Evolutionary conservation across 2,329 filamentous ascomycete species (phyloP).

Genomic region (Aureobasidium subglaciale): DNA sequence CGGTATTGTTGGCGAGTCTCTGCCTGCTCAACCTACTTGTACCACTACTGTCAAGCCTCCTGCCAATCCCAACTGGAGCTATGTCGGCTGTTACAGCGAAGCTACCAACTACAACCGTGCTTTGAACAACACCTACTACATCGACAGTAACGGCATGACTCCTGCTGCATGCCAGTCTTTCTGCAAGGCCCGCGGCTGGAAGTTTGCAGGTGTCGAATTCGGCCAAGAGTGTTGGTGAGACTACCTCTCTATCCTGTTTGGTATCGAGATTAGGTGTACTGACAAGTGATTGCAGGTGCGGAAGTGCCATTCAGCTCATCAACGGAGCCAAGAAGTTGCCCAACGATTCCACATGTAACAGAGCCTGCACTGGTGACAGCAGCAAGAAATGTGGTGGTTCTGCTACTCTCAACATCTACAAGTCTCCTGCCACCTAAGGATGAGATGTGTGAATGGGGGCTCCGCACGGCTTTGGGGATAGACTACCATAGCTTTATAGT

Average conservation of each 20-base stretch:
- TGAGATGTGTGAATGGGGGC: too few species aligned
- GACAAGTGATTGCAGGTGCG: neutral
- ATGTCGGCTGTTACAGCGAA: conserved; percentile 2
- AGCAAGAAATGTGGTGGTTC: conserved; percentile 1
- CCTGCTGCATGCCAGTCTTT: neutral
- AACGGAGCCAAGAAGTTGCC: conserved; percentile 2
- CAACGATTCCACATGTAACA: neutral
- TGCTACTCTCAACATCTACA: conserved; percentile 11
- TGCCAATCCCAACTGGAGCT: neutral
- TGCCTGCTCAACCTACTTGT: neutral
- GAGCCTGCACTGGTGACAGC: neutral
- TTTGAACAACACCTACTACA: conserved; percentile 4
- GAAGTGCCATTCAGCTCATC: conserved; percentile 2
- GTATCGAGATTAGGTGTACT: neutral
- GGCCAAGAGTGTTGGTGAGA: conserved; percentile 3
- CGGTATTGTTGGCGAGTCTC: conserved; percentile 1
- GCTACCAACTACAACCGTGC: conserved; percentile 13
- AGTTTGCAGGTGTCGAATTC: neutral
- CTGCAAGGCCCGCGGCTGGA: conserved; percentile 2
- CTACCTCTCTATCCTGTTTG: too few species aligned
- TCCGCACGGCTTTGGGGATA: too few species aligned
- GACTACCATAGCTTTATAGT: too few species aligned
- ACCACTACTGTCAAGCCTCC: neutral
- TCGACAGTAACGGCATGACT: neutral
- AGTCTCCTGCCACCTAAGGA: neutral